Percentiles rank a stretch among this genome's conserved stretches.
These are phyloP conservation scores for Yamadazyma takamatsuzukensis DNA, from an alignment of 805 yeast genomes.

Conservation along the genomic window DNA sequence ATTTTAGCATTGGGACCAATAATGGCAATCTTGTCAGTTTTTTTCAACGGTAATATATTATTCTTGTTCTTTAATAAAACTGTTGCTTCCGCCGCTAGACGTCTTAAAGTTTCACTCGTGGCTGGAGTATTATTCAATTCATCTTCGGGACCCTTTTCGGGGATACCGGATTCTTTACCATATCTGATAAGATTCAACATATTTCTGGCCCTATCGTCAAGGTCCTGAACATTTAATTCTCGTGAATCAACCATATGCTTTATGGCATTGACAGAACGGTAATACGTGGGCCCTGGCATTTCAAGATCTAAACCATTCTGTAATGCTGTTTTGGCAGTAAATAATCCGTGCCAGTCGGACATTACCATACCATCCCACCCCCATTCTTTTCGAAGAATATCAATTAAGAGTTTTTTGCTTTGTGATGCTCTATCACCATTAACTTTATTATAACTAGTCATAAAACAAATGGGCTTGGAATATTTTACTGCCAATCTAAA, in stretches of 20 bases:
- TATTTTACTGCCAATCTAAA: slow-evolving; percentile 29
- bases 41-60: slow-evolving; percentile 25
- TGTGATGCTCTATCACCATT: slow-evolving; percentile 30
- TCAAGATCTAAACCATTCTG: slow-evolving; percentile 30
- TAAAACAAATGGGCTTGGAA: slow-evolving; percentile 25
- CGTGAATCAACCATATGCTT: slow-evolving; percentile 21
- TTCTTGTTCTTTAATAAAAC: slow-evolving; percentile 28
- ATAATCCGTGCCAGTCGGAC: slow-evolving; percentile 33
- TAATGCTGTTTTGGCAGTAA: slow-evolving; percentile 23
- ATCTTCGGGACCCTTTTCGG: slow-evolving; percentile 16
- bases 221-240: slow-evolving; percentile 21
- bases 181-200: slow-evolving; percentile 24
- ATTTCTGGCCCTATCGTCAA: slow-evolving; percentile 26
- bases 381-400: slow-evolving; percentile 27
- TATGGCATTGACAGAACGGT: slow-evolving; percentile 16
- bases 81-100: slow-evolving; percentile 22
- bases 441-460: slow-evolving; percentile 30
- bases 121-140: slow-evolving; percentile 20
- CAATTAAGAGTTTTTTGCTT: slow-evolving; percentile 18
- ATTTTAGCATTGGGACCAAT: slow-evolving; percentile 32
- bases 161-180: slow-evolving; percentile 17
- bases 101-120: slow-evolving; percentile 18
- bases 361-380: slow-evolving; percentile 29
- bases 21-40: slow-evolving; percentile 26
- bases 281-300: slow-evolving; percentile 31